phyloP scores from a whole-genome alignment of 2,329 filamentous ascomycete genomes.

The Aureobasidium lini region DNA sequence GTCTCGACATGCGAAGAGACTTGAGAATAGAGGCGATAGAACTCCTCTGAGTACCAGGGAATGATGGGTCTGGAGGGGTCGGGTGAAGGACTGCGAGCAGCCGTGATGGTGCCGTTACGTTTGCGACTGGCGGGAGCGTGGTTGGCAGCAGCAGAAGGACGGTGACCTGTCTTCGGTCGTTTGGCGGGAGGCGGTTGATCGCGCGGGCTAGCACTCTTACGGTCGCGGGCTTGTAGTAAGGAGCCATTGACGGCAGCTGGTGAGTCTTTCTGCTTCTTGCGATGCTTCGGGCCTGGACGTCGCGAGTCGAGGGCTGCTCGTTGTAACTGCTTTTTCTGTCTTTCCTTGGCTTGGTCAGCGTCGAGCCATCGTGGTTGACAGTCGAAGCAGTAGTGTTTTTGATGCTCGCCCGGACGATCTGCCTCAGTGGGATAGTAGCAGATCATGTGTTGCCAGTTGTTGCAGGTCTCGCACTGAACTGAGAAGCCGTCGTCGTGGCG shows the following conservation, averaged over 20 bases:
- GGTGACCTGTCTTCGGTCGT: constrained; percentile 75
- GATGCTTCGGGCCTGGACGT: constrained; percentile 71
- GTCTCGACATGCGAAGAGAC: constrained; percentile 38
- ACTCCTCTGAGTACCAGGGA: constrained; percentile 45
- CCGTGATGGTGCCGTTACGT: constrained; percentile 49
- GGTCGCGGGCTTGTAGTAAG: constrained; percentile 32
- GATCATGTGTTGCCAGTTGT: constrained; percentile 96
- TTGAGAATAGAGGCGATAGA: constrained; percentile 52
- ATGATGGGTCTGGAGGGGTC: constrained; percentile 32
- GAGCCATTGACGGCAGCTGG: constrained; percentile 57
- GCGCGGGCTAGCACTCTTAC: constrained; percentile 43
- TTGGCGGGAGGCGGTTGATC: constrained; percentile 60
- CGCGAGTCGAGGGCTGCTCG: constrained; percentile 46
- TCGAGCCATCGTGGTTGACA: constrained; percentile 76
- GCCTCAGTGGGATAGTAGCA: constrained; percentile 80
- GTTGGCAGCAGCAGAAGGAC: constrained; percentile 65
- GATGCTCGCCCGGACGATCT: constrained; percentile 53
- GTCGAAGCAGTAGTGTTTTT: constrained; percentile 77
- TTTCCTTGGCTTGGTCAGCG: constrained; percentile 39
- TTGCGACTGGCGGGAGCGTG: constrained; percentile 61
- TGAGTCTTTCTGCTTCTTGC: constrained; percentile 78
- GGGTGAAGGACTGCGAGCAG: constrained; percentile 64
- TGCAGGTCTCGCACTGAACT: constrained; percentile 90
- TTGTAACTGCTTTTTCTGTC: constrained; percentile 36
- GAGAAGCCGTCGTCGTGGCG: constrained; percentile 95